Conservation (phyloP, 2,329 filamentous ascomycete genomes). For the Scedosporium boydii region DNA sequence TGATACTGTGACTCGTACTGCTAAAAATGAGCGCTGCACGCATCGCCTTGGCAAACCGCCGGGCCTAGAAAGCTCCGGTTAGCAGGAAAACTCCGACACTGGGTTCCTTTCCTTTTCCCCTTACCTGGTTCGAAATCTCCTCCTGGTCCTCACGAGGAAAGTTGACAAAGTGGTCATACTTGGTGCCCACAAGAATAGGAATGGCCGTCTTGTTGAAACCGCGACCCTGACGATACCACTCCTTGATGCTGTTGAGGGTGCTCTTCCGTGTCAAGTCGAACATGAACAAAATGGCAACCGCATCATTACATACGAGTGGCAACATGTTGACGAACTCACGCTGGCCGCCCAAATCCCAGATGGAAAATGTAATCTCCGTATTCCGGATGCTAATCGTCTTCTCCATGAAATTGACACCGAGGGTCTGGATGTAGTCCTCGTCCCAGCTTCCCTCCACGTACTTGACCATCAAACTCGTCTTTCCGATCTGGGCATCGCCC, state of each 20-base stretch:
- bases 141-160: conserved; percentile 96
- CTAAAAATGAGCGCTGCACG: conserved; percentile 95
- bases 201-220: conserved; percentile 99
- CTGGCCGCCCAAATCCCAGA: conserved; percentile 97
- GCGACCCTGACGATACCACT: conserved; percentile 95
- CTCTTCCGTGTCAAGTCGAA: conserved; percentile 97
- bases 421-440: conserved; percentile 97
- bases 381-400: conserved; percentile 99
- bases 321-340: conserved; percentile 99
- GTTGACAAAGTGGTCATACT: conserved; percentile 99
- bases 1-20: conserved; percentile 98
- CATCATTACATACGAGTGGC: conserved; percentile 97
- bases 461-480: conserved; percentile 99
- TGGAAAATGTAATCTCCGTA: conserved; percentile 98
- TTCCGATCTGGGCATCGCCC: conserved; percentile 96
- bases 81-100: not conserved
- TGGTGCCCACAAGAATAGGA: conserved; percentile 91
- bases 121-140: conserved; percentile 91
- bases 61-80: conserved; percentile 49
- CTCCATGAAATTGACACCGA: conserved; percentile 99
- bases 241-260: conserved; percentile 97
- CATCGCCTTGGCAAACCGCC: conserved; percentile 97
- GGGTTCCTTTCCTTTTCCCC: too few relatives aligned
- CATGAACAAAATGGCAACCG: conserved; percentile 98
- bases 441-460: conserved; percentile 99